A percentile compares a stretch with the other conserved stretches of the same genome.
Conservation (phyloP, 495 filamentous ascomycete species). For the Filosporella fistucella region DNA sequence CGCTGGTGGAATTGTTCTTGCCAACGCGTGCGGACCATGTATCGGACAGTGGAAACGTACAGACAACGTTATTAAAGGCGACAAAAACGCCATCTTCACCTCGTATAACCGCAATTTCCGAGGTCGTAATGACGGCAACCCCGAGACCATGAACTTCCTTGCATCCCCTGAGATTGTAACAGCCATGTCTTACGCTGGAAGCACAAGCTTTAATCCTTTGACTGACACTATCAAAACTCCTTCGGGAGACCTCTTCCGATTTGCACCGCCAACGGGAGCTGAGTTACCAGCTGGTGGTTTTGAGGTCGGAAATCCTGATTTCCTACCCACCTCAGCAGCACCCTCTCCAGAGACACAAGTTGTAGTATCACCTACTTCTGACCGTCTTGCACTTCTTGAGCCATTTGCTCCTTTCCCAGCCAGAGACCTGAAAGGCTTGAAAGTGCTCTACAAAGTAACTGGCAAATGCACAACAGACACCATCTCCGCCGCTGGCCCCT, state of each 20-base stretch:
- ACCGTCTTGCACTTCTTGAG: constrained; percentile 84
- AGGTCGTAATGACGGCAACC: constrained; percentile 94
- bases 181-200: constrained; percentile 87
- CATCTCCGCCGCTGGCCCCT: constrained; percentile 94
- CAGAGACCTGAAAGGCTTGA: constrained; percentile 65
- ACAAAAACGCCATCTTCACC: constrained; percentile 90
- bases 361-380: constrained; percentile 75
- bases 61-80: constrained; percentile 75
- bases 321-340: constrained; percentile 64
- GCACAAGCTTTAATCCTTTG: constrained; percentile 93
- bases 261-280: constrained; percentile 72
- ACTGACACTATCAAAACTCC: constrained; percentile 81
- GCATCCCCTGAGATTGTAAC: constrained; percentile 95
- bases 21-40: constrained; percentile 93
- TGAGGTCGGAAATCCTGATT: constrained; percentile 68
- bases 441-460: constrained; percentile 88
- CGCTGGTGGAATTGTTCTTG: constrained; percentile 84
- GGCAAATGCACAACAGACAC: constrained; percentile 99
- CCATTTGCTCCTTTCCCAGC: constrained; percentile 84
- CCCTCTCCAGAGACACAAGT: constrained; percentile 64
- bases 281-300: constrained; percentile 78
- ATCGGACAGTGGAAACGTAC: constrained; percentile 89
- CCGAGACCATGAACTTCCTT: constrained; percentile 96
- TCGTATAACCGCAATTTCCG: constrained; percentile 99
- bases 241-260: constrained; percentile 78